Evolutionary conservation across 2,329 filamentous ascomycete genomes (phyloP).

Genomic region (Dryadomyces sulphureus): DNA sequence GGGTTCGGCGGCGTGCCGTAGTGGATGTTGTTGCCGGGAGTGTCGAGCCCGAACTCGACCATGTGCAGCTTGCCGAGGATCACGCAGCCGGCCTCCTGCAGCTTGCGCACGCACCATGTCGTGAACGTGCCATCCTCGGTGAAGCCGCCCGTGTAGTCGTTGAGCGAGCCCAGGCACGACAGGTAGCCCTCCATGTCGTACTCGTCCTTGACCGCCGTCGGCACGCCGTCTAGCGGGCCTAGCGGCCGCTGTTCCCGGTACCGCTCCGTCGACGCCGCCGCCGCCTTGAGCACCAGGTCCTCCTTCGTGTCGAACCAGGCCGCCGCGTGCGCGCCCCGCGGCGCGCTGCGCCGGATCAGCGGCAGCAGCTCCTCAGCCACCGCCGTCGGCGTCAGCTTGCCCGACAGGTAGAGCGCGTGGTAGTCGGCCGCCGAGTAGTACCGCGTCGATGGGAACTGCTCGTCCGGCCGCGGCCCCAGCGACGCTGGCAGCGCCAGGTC

Average conservation of each 20-base stretch:
- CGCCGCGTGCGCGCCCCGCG: slow-evolving; percentile 23
- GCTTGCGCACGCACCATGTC: slow-evolving; percentile 56
- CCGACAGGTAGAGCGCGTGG: slow-evolving; percentile 26
- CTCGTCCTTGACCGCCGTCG: slow-evolving; percentile 63
- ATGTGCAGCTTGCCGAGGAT: slow-evolving; percentile 60
- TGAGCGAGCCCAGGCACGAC: slow-evolving; percentile 46
- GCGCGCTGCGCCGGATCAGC: slow-evolving; percentile 25
- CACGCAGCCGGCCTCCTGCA: slow-evolving; percentile 56
- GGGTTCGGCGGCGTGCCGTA: slow-evolving; percentile 65
- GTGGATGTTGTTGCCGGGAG: slow-evolving; percentile 59
- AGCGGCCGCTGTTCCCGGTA: slow-evolving; percentile 41
- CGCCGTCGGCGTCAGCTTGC: slow-evolving; percentile 28
- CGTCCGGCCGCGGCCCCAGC: slow-evolving; percentile 3
- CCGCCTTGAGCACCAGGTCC: slow-evolving; percentile 25
- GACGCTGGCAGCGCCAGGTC: slow-evolving; percentile 6
- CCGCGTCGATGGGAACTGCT: slow-evolving; percentile 18
- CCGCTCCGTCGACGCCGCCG: slow-evolving; percentile 27
- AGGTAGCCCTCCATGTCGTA: slow-evolving; percentile 61
- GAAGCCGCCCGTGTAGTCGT: slow-evolving; percentile 40
- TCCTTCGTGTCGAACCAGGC: slow-evolving; percentile 30
- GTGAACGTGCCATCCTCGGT: slow-evolving; percentile 27
- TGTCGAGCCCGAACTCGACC: slow-evolving; percentile 64
- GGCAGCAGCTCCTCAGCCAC: slow-evolving; percentile 30
- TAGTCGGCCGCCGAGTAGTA: slow-evolving; percentile 34
- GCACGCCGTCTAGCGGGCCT: slow-evolving; percentile 56